Conservation (phyloP, 1,139 yeast species). For the Yamadazyma mexicana region DNA sequence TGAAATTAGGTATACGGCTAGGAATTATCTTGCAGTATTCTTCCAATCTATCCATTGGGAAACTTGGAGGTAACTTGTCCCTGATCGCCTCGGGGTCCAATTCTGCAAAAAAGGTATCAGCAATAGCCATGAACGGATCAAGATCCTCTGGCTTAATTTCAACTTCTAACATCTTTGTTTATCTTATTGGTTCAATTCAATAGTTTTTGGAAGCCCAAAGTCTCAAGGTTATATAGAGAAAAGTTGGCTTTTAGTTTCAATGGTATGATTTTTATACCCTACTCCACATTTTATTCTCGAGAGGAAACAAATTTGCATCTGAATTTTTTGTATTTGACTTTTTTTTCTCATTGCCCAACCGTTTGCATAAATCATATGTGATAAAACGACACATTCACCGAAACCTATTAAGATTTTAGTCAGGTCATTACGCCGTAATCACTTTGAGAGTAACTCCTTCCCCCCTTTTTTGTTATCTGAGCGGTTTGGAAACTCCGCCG, state of each 20-base stretch:
- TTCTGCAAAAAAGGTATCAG: conserved; percentile 41
- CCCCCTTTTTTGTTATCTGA: no score
- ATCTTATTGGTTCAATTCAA: no score
- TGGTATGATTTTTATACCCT: no score
- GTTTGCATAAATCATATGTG: not conserved
- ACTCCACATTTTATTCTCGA: no score
- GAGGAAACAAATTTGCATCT: conserved; percentile 1
- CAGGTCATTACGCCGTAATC: no score
- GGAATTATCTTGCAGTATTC: conserved; percentile 35
- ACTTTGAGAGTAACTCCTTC: no score
- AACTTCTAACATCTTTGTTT: conserved; percentile 10
- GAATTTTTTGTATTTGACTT: not conserved
- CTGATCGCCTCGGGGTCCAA: conserved; percentile 29
- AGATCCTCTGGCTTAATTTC: conserved; percentile 8
- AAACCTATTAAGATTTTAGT: no score
- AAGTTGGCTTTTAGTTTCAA: no score
- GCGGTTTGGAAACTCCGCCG: not conserved
- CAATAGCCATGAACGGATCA: conserved; percentile 20
- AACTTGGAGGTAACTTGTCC: conserved; percentile 26
- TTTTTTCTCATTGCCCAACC: not conserved
- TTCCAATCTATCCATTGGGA: conserved; percentile 31
- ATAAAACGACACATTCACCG: no score
- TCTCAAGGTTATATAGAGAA: no score
- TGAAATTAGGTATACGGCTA: conserved; percentile 30
- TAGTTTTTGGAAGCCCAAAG: no score